Conservation (phyloP, 2,329 filamentous ascomycete species). For the Zalaria obscura region DNA sequence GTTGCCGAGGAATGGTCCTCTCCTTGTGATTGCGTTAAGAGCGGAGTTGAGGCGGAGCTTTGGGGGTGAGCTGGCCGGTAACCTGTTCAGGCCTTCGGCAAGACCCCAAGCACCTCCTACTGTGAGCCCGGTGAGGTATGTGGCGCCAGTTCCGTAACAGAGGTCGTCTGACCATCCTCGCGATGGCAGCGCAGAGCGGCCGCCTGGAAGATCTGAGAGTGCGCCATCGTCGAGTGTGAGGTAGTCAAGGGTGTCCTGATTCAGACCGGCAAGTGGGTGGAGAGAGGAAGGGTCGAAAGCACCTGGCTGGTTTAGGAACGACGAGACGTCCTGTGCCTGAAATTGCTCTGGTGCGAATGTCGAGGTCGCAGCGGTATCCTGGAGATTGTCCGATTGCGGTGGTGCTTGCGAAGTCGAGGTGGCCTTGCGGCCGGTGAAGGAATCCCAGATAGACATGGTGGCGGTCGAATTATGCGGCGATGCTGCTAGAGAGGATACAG, state of each 20-base stretch:
- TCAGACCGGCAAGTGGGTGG: slow-evolving; percentile 85
- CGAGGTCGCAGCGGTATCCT: slow-evolving; percentile 29
- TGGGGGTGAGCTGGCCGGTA: slow-evolving; percentile 57
- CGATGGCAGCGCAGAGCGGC: slow-evolving; percentile 78
- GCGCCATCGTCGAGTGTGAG: slow-evolving; percentile 84
- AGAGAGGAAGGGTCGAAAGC: slow-evolving; percentile 78
- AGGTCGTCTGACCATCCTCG: slow-evolving; percentile 96
- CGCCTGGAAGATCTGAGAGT: slow-evolving; percentile 72
- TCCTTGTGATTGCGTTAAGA: slow-evolving; percentile 81
- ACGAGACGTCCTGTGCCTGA: slow-evolving; percentile 59
- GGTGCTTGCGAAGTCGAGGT: slow-evolving; percentile 26
- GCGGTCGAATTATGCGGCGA: neutral
- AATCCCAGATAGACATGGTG: slow-evolving; percentile 46
- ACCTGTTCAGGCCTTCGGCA: slow-evolving; percentile 70
- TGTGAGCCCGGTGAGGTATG: slow-evolving; percentile 76
- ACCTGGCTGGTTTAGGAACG: slow-evolving; percentile 64
- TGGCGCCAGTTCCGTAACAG: slow-evolving; percentile 92
- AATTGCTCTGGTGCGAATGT: slow-evolving; percentile 38
- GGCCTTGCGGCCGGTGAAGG: slow-evolving; percentile 44
- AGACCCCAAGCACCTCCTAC: slow-evolving; percentile 86
- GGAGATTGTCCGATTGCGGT: slow-evolving; percentile 25
- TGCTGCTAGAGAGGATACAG: neutral
- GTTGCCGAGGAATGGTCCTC: slow-evolving; percentile 92
- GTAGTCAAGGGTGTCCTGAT: slow-evolving; percentile 89
- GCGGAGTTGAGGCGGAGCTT: slow-evolving; percentile 89